phyloP scores from a whole-genome alignment of 2,329 filamentous ascomycete species.

The Knufia petricola region DNA sequence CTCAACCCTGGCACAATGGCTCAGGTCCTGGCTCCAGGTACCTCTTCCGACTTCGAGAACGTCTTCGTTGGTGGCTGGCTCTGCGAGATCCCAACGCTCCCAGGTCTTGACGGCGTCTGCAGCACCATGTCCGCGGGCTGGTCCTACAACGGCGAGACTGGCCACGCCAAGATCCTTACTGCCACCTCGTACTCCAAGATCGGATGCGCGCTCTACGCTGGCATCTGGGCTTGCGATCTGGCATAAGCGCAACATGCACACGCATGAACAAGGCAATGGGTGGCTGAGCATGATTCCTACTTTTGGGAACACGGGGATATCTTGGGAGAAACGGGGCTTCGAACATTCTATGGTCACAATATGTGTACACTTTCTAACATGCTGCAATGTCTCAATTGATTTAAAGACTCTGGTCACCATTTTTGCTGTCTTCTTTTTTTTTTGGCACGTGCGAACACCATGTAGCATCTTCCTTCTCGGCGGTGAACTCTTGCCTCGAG shows the following conservation, averaged over 20 bases:
- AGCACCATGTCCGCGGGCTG: constrained; percentile 16
- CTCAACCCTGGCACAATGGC: constrained; percentile 22
- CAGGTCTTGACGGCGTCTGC: constrained; percentile 20
- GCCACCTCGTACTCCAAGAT: constrained; percentile 16
- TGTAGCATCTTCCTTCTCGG: not conserved
- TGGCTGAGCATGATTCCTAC: not conserved
- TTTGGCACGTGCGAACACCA: not conserved
- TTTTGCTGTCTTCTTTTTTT: constrained; percentile 5
- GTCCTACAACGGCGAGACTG: constrained; percentile 19
- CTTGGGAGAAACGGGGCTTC: not conserved
- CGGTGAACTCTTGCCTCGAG: not conserved
- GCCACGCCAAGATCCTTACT: constrained; percentile 19
- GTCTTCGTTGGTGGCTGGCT: constrained; percentile 23
- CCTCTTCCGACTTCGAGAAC: constrained; percentile 18
- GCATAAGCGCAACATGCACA: constrained; percentile 8
- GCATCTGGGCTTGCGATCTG: constrained; percentile 18
- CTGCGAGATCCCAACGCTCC: constrained; percentile 18
- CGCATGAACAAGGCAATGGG: not conserved
- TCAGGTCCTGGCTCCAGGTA: constrained; percentile 22
- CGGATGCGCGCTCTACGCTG: constrained; percentile 11
- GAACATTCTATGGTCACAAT: constrained; percentile 7
- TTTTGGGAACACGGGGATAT: not conserved
- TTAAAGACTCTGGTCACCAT: constrained; percentile 4
- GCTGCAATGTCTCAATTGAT: constrained; percentile 7
- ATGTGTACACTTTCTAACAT: constrained; percentile 9